phyloP scores from a whole-genome alignment of 140 eudicot genomes.

The Oenanthe javanica region DNA sequence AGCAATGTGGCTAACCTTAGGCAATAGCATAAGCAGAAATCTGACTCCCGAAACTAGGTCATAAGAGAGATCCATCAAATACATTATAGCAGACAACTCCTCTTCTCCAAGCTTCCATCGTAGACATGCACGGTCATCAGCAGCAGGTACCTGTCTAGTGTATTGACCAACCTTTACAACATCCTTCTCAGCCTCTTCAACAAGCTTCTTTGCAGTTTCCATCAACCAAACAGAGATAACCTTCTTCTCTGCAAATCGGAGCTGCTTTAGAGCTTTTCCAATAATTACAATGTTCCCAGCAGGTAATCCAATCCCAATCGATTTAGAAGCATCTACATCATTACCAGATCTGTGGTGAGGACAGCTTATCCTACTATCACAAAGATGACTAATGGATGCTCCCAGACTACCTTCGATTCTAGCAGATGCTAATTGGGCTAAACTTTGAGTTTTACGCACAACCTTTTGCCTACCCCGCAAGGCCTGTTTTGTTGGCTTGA shows the following conservation, averaged over 20 bases:
- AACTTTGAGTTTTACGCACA: slow-evolving; percentile 88
- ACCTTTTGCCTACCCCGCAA: slow-evolving; percentile 80
- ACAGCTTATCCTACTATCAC: slow-evolving; percentile 73
- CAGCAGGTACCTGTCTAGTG: slow-evolving; percentile 36
- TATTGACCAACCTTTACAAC: slow-evolving; percentile 48
- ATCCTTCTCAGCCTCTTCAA: slow-evolving; percentile 74
- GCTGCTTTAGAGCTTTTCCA: slow-evolving; percentile 63
- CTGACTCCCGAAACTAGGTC: slow-evolving; percentile 64
- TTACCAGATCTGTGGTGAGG: slow-evolving; percentile 61
- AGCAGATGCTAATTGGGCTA: slow-evolving; percentile 87
- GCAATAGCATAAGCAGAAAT: slow-evolving; percentile 80
- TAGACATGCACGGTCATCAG: slow-evolving; percentile 50
- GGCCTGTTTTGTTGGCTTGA: slow-evolving; percentile 80
- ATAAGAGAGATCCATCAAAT: slow-evolving; percentile 70
- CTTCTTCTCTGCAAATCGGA: slow-evolving; percentile 65
- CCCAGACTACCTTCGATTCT: slow-evolving; percentile 96
- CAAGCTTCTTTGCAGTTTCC: slow-evolving; percentile 52
- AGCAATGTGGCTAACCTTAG: slow-evolving; percentile 55
- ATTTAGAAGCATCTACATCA: slow-evolving; percentile 48
- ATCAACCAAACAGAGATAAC: slow-evolving; percentile 62
- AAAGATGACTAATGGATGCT: slow-evolving; percentile 94
- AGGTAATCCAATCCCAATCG: slow-evolving; percentile 24
- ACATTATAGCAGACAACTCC: slow-evolving; percentile 60
- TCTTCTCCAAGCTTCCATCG: slow-evolving; percentile 94
- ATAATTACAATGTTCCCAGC: slow-evolving; percentile 50